Evolutionary conservation across 768 basidiomycete genomes (phyloP), one percentile per base, ranked within the genome.

Genomic region (Termitomyces sp.): DNA sequence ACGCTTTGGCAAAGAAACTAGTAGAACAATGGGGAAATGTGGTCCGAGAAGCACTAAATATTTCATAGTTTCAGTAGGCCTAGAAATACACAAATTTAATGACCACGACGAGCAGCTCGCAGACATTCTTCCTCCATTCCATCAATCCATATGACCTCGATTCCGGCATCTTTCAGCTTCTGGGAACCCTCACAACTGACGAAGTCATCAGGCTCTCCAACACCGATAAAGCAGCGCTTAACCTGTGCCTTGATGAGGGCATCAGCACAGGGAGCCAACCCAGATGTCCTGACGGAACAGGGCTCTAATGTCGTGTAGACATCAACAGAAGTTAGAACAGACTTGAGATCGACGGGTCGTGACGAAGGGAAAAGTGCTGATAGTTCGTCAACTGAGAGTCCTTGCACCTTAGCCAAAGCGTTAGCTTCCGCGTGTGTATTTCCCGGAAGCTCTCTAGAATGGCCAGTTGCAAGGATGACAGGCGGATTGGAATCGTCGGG

Each of bases 401-500:
- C 44, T 15, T 68, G 70, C 5, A 85, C 81, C 65, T 98, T 97
- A 42, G 80, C 67, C 53, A 99, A 73, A 1, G 95, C 94, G 68
- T 96, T 96, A 23, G 94, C 93, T 74, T 99, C 96, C 11, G 95
- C 96, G 69, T 99, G 96, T 3, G 96, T 98, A 67, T 98, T 98
- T 53, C 95, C 96, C 4, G 83, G 77, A 0, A 98, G 78, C 67
- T 98, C 94, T 65, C 97, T 80, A 26, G 95, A 98, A 72, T 86
- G 94, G 17, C 94, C 94, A 2, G 85, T 85, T 12, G 91, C 74
- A 37, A 98, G 70, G 45, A 89, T 71, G 54, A 84, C 71, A 3
- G 84, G 76, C 14, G 66, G 41, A 42, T 66, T 63, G 33, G 67
- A 60, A 6, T 68, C 67, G 45, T 67, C 61, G 17, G 84, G 79